phyloP scores from a whole-genome alignment of 805 yeast species.

The Kuraishia cidri region DNA sequence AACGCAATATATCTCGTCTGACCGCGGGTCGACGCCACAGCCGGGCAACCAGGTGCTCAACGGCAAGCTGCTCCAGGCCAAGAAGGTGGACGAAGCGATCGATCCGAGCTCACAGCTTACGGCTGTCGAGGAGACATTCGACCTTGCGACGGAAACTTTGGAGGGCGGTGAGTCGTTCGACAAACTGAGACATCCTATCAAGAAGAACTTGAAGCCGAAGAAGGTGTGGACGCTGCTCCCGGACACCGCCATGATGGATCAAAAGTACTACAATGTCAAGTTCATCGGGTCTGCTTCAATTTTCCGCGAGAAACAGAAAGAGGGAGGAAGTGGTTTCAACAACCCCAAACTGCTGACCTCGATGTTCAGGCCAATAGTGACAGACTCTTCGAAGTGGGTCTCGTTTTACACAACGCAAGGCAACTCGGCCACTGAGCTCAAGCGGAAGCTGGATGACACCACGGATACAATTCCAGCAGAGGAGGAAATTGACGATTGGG shows the following conservation, averaged over 20 bases:
- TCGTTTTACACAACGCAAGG: slow-evolving; percentile 49
- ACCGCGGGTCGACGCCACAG: slow-evolving; percentile 23
- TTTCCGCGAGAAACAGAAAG: slow-evolving; percentile 22
- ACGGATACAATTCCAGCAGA: slow-evolving; percentile 28
- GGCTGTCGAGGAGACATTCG: slow-evolving; percentile 75
- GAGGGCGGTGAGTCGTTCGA: slow-evolving; percentile 26
- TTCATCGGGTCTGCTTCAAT: slow-evolving; percentile 50
- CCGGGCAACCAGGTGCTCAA: too few species aligned
- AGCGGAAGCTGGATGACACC: slow-evolving; percentile 33
- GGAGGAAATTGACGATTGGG: slow-evolving; percentile 11
- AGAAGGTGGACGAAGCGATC: slow-evolving; percentile 18
- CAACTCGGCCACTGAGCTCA: slow-evolving; percentile 29
- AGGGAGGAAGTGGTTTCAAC: slow-evolving; percentile 16
- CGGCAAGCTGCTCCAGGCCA: too few species aligned
- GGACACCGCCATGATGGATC: slow-evolving; percentile 86
- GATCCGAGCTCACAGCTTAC: slow-evolving; percentile 58
- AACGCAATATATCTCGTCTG: slow-evolving; percentile 84
- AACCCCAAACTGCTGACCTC: slow-evolving; percentile 41
- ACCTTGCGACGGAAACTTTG: slow-evolving; percentile 39
- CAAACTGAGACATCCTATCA: slow-evolving; percentile 67
- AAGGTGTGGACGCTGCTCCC: slow-evolving; percentile 78
- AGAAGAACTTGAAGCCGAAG: slow-evolving; percentile 64
- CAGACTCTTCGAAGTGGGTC: slow-evolving; percentile 69
- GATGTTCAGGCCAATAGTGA: slow-evolving; percentile 65
- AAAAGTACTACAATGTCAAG: slow-evolving; percentile 56